A percentile compares a stretch with the other conserved stretches of the same genome.
phyloP scores from a whole-genome alignment of 2,329 filamentous ascomycete species.

The Colletotrichum sidae region DNA sequence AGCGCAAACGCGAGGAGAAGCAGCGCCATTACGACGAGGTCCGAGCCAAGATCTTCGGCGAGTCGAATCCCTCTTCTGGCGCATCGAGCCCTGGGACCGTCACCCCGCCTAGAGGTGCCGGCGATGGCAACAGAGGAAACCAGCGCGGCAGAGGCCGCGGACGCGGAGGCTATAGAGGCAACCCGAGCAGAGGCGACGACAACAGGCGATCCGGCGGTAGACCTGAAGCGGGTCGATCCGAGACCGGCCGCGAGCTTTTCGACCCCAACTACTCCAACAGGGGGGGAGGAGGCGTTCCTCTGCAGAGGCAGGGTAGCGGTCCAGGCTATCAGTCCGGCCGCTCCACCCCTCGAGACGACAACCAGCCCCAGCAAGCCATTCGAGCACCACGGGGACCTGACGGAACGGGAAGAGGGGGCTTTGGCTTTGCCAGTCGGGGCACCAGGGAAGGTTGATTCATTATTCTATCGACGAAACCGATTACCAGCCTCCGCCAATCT shows the following conservation, averaged over 20 bases:
- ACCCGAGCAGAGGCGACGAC: slow-evolving; percentile 45
- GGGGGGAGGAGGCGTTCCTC: slow-evolving; percentile 67
- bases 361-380: slow-evolving; percentile 76
- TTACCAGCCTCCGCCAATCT: slow-evolving; percentile 94
- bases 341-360: slow-evolving; percentile 66
- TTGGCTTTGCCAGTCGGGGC: slow-evolving; percentile 78
- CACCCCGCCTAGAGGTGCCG: slow-evolving; percentile 65
- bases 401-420: slow-evolving; percentile 79
- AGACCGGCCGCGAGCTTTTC: slow-evolving; percentile 72
- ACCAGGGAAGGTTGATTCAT: slow-evolving; percentile 58
- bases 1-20: slow-evolving; percentile 87
- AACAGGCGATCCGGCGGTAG: slow-evolving; percentile 41
- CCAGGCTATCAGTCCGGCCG: slow-evolving; percentile 51
- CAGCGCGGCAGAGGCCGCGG: slow-evolving; percentile 59
- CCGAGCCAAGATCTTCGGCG: slow-evolving; percentile 87
- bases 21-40: slow-evolving; percentile 91
- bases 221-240: slow-evolving; percentile 40
- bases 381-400: slow-evolving; percentile 84
- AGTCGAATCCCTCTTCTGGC: slow-evolving; percentile 64
- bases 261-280: slow-evolving; percentile 80
- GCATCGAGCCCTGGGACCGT: slow-evolving; percentile 71
- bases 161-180: slow-evolving; percentile 54
- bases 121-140: slow-evolving; percentile 52
- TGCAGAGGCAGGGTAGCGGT: slow-evolving; percentile 57
- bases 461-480: slow-evolving; percentile 36